Percentiles rank a stretch among this genome's conserved stretches.
phyloP scores from a whole-genome alignment of 2,329 filamentous ascomycete species.

The Xylaria sp. region DNA sequence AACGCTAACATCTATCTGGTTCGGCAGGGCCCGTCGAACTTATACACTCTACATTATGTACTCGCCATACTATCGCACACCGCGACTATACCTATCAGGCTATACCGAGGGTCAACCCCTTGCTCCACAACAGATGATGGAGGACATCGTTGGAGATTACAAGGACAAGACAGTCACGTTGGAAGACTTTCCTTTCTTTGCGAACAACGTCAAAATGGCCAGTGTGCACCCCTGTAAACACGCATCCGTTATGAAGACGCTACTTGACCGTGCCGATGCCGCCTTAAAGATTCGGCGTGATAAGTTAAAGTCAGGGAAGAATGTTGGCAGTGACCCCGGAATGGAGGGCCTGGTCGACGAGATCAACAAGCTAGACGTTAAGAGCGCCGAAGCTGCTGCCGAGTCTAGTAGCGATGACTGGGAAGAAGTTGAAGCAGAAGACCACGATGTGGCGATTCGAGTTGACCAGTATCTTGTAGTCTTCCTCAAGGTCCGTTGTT shows the following conservation, averaged over 20 bases:
- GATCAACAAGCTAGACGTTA: constrained; percentile 72
- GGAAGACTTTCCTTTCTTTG: constrained; percentile 96
- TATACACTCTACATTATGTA: constrained; percentile 99
- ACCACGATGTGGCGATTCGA: constrained; percentile 80
- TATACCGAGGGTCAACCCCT: constrained; percentile 87
- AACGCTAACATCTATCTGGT: constrained; percentile 37
- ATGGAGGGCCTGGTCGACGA: constrained; percentile 91
- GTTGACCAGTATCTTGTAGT: constrained; percentile 92
- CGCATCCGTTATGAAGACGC: constrained; percentile 96
- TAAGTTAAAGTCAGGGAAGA: constrained; percentile 75
- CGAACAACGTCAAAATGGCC: constrained; percentile 92
- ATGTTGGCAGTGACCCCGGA: constrained; percentile 63
- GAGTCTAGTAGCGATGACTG: constrained; percentile 69
- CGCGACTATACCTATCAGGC: constrained; percentile 92
- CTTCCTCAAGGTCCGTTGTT: constrained; percentile 77
- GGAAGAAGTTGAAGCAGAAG: constrained; percentile 75
- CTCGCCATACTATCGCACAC: constrained; percentile 94
- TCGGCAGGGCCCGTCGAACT: constrained; percentile 80
- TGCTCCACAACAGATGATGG: constrained; percentile 88
- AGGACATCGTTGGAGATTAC: constrained; percentile 95
- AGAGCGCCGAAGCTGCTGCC: constrained; percentile 62
- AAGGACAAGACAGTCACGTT: constrained; percentile 99
- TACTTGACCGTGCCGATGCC: constrained; percentile 93
- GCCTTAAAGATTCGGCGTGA: constrained; percentile 89
- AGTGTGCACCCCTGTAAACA: constrained; percentile 98